Evolutionary conservation across 345 rosid species (phyloP).

Genomic region (Punica granatum): DNA sequence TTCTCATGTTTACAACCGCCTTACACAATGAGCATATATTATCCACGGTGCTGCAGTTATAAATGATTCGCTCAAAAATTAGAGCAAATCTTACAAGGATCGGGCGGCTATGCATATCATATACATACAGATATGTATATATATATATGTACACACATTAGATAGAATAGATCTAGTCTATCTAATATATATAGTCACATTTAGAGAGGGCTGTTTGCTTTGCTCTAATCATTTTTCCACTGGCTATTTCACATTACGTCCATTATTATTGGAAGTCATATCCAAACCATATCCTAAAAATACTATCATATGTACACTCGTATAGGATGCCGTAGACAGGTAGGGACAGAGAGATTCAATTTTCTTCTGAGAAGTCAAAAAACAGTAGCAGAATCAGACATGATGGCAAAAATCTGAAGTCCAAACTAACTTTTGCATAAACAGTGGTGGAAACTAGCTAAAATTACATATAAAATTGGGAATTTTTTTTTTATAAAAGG

Average conservation of each 20-base stretch:
- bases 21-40: no score
- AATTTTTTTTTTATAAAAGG: neutral
- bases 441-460: conserved; percentile 1
- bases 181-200: no score
- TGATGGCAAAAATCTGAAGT: conserved; percentile 24
- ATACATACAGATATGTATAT: no score
- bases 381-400: conserved; percentile 33
- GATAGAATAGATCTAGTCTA: no score
- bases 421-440: conserved; percentile 33
- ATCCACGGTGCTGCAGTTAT: no score
- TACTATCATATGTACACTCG: neutral
- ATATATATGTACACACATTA: no score
- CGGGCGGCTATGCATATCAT: no score
- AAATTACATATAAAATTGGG: conserved; percentile 16
- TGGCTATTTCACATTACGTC: neutral
- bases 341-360: conserved; percentile 21
- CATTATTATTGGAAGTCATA: neutral
- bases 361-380: conserved; percentile 23
- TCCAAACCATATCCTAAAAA: conserved; percentile 1
- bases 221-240: no score
- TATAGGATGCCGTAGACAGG: conserved; percentile 18
- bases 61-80: no score
- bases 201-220: no score
- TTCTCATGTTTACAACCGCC: no score
- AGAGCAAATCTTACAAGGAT: no score